Conservation (phyloP, 1,284 basidiomycete species). For the Ceratobasidium sp. region DNA sequence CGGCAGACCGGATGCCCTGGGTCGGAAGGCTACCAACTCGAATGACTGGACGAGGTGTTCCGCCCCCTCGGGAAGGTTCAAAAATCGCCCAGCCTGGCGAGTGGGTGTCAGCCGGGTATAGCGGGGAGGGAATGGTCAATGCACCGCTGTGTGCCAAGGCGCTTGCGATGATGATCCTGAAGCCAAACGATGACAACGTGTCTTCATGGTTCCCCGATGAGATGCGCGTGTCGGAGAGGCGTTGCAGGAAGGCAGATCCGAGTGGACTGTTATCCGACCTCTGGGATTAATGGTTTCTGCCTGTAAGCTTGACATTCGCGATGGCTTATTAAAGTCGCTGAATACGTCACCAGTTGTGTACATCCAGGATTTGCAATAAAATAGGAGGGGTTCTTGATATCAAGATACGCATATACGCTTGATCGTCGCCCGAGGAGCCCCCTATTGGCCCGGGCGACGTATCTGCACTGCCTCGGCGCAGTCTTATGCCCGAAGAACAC, state of each 20-base stretch:
- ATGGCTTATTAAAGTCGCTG: background rate
- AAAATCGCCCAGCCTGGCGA: constrained; percentile 33
- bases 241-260: constrained; percentile 41
- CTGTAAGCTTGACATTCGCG: background rate
- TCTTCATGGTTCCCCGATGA: constrained; percentile 38
- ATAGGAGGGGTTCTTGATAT: background rate
- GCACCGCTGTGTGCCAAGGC: constrained; percentile 40
- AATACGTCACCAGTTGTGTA: background rate
- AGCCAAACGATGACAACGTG: constrained; percentile 28
- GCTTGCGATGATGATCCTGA: constrained; percentile 42
- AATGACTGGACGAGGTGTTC: constrained; percentile 55
- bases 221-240: constrained; percentile 38
- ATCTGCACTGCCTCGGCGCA: background rate
- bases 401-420: background rate
- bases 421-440: background rate
- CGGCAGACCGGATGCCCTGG: constrained; percentile 66
- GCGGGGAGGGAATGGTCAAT: constrained; percentile 42
- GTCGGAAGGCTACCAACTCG: constrained; percentile 63
- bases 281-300: constrained; percentile 14
- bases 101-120: constrained; percentile 38
- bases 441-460: background rate
- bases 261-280: constrained; percentile 13
- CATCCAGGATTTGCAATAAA: background rate
- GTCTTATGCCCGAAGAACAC: background rate
- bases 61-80: constrained; percentile 47